These are phyloP conservation scores for Chytridium lagenaria DNA, from an alignment of 371 early-diverging fungal genomes.

Conservation along the genomic window DNA sequence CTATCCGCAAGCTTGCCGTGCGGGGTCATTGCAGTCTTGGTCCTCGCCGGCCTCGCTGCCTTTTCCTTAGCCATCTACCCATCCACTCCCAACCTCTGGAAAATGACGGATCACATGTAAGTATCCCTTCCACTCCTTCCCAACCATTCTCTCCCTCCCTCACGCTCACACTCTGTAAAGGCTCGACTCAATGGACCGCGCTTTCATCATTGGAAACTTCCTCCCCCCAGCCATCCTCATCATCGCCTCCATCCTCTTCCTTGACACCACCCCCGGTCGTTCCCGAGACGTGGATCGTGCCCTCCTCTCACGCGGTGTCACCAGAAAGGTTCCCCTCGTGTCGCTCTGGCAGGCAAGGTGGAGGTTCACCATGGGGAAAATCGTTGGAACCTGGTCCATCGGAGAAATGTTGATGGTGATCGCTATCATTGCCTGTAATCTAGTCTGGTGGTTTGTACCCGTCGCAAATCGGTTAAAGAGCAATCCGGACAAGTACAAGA, in stretches of 20 bases:
- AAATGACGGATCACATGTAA: conserved; percentile 1
- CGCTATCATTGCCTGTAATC: conserved; percentile 18
- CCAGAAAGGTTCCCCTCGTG: not conserved
- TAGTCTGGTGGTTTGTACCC: conserved; percentile 26
- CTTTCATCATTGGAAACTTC: not conserved
- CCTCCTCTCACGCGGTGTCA: not conserved
- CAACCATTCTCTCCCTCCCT: not conserved
- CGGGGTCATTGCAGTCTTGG: not conserved
- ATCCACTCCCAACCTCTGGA: not conserved
- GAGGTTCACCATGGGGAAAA: not conserved
- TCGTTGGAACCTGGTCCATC: conserved; percentile 19
- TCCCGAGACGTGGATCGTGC: conserved; percentile 3
- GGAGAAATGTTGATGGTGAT: conserved; percentile 25
- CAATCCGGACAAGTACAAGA: not conserved
- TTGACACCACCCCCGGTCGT: conserved; percentile 7
- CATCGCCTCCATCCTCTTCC: not conserved
- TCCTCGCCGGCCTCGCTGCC: not conserved
- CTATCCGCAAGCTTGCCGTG: no score
- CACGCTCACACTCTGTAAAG: not conserved
- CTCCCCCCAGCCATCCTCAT: not conserved
- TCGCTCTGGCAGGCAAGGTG: conserved; percentile 13
- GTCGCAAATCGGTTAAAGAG: not conserved
- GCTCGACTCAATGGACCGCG: not conserved
- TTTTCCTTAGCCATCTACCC: conserved; percentile 1
- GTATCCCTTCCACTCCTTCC: not conserved